Conservation (phyloP, 75 land plant species). For the Cunninghamia lanceolata region DNA sequence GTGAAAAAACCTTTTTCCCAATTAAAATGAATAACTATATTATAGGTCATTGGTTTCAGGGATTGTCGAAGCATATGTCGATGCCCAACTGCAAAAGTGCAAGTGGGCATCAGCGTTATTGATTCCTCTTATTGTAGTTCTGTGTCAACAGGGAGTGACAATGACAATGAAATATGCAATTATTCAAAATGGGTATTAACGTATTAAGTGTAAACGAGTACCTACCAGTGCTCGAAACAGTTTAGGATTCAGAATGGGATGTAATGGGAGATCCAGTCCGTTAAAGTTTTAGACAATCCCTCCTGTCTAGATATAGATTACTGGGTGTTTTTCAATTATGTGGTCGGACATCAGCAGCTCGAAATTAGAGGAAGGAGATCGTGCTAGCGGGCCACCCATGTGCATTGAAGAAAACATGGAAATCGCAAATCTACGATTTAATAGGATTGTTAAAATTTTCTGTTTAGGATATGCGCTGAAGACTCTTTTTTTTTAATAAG, state of each 20-base stretch:
- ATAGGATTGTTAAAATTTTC: too few relatives aligned
- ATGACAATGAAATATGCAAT: not conserved
- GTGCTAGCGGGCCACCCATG: not conserved
- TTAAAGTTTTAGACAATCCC: not conserved
- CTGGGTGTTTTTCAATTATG: not conserved
- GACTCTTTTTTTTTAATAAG: too few relatives aligned
- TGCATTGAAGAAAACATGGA: too few relatives aligned
- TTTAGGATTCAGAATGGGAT: not conserved
- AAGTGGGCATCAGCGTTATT: not conserved
- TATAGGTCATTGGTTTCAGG: not conserved
- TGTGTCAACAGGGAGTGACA: not conserved
- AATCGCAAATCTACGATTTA: too few relatives aligned
- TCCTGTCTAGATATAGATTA: not conserved
- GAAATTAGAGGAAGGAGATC: not conserved
- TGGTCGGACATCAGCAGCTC: not conserved
- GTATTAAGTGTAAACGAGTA: not conserved
- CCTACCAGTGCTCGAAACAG: not conserved
- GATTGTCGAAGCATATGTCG: not conserved
- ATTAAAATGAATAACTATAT: not conserved
- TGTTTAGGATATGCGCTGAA: too few relatives aligned
- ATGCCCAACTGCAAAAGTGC: not conserved
- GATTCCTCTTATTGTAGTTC: not conserved
- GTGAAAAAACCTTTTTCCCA: not conserved
- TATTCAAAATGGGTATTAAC: not conserved
- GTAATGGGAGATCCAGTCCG: not conserved